Conservation (phyloP, 805 yeast species). For the Lipomyces chichibuensis region DNA sequence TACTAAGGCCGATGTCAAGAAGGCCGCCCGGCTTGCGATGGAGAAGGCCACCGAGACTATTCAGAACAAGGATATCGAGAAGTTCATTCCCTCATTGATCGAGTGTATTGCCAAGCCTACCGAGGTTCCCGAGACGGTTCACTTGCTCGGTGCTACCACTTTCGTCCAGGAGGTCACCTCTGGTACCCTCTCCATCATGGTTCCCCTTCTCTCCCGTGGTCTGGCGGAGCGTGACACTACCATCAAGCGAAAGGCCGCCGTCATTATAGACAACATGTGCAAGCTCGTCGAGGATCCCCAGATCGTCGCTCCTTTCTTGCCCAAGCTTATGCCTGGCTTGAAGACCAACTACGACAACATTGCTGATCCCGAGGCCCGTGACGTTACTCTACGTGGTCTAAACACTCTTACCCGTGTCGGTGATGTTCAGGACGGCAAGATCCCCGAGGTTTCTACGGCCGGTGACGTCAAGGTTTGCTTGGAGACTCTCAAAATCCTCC, state of each 20-base stretch:
- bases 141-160: constrained; percentile 98
- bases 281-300: constrained; percentile 99
- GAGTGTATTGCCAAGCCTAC: constrained; percentile 96
- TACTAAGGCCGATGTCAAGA: constrained; percentile 97
- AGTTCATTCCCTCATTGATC: constrained; percentile 97
- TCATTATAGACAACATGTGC: constrained; percentile 99
- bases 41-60: constrained; percentile 96
- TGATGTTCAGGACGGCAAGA: constrained; percentile 84
- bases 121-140: constrained; percentile 98
- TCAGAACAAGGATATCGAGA: constrained; percentile 99
- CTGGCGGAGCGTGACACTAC: constrained; percentile 99
- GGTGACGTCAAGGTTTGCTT: constrained; percentile 93
- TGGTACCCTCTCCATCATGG: constrained; percentile 99
- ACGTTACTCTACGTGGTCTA: constrained; percentile 95
- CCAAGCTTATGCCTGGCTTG: constrained; percentile 92
- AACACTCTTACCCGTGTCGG: constrained; percentile 98
- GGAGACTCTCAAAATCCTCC: constrained; percentile 74
- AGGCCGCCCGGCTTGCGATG: constrained; percentile 94
- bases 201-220: constrained; percentile 98
- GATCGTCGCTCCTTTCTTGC: constrained; percentile 99
- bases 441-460: constrained; percentile 98
- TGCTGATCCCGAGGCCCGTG: constrained; percentile 99
- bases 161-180: constrained; percentile 99
- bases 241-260: constrained; percentile 99
- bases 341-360: constrained; percentile 91